Conservation (phyloP, 768 basidiomycete genomes). For the Mycena indigotica region DNA sequence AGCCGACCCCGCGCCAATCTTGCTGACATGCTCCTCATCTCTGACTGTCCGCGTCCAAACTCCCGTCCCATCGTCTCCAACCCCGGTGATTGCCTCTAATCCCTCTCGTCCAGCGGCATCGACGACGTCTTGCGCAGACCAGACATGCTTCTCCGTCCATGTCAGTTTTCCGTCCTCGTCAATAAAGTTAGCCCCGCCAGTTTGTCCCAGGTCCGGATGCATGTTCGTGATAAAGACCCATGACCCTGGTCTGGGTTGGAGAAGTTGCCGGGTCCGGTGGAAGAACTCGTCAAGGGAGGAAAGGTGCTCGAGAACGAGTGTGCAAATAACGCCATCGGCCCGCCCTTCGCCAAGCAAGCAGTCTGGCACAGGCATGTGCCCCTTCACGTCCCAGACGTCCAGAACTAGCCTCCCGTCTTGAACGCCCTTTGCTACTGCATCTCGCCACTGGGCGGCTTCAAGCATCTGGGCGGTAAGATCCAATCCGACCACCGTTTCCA, state of each 20-base stretch:
- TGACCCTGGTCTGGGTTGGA: slow-evolving; percentile 3
- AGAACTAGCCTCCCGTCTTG: slow-evolving; percentile 3
- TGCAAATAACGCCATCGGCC: slow-evolving; percentile 14
- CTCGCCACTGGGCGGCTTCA: background rate
- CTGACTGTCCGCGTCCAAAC: slow-evolving; percentile 3
- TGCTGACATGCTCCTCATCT: slow-evolving; percentile 8
- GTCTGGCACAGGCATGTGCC: background rate
- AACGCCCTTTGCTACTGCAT: background rate
- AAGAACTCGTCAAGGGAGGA: slow-evolving; percentile 13
- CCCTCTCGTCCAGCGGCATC: slow-evolving; percentile 4
- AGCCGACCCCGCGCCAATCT: slow-evolving; percentile 1
- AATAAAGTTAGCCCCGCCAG: slow-evolving; percentile 8
- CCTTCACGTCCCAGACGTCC: slow-evolving; percentile 5
- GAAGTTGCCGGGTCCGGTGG: background rate
- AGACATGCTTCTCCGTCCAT: slow-evolving; percentile 15
- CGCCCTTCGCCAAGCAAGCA: background rate
- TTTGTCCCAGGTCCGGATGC: slow-evolving; percentile 9
- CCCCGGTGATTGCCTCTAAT: slow-evolving; percentile 1
- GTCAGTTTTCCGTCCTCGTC: slow-evolving; percentile 7
- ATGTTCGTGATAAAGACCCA: slow-evolving; percentile 19
- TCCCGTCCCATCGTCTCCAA: background rate
- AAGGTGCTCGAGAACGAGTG: slow-evolving; percentile 17
- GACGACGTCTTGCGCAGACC: slow-evolving; percentile 2
- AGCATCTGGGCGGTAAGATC: slow-evolving; percentile 15
- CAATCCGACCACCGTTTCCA: slow-evolving; percentile 3